A percentile compares a stretch with the other conserved stretches of the same genome.
phyloP scores from a whole-genome alignment of 2,329 filamentous ascomycete species.

The Orbilia blumenaviensis region DNA sequence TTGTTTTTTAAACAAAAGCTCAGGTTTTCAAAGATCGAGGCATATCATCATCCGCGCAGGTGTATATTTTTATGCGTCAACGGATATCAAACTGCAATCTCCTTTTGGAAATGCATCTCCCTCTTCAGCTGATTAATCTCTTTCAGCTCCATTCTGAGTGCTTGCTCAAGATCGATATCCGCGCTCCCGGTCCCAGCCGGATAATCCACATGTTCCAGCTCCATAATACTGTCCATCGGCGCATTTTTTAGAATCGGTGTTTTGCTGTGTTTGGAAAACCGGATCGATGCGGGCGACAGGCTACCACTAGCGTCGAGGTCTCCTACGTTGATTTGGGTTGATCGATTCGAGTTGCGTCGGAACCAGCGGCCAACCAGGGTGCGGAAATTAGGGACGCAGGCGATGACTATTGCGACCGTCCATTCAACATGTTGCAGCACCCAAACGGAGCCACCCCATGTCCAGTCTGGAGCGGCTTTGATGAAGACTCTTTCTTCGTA shows the following conservation, averaged over 20 bases:
- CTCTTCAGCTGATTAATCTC: conserved; percentile 44
- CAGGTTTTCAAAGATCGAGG: not conserved
- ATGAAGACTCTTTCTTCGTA: conserved; percentile 51
- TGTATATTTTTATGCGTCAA: not conserved
- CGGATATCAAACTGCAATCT: not conserved
- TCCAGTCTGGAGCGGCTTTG: conserved; percentile 47
- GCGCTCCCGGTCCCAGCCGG: conserved; percentile 45
- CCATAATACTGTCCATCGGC: conserved; percentile 51
- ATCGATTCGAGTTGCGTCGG: conserved; percentile 9
- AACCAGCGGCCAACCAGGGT: conserved; percentile 38
- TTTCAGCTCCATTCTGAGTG: conserved; percentile 43
- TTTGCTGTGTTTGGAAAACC: conserved; percentile 53
- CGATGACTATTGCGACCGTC: conserved; percentile 46
- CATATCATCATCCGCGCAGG: conserved; percentile 1
- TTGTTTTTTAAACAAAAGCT: not conserved
- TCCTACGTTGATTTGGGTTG: conserved; percentile 24
- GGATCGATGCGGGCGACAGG: conserved; percentile 47
- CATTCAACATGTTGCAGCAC: conserved; percentile 51
- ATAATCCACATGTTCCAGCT: conserved; percentile 50
- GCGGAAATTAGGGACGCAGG: conserved; percentile 48
- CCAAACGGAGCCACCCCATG: conserved; percentile 50
- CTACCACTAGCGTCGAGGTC: conserved; percentile 38
- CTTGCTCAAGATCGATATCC: conserved; percentile 49
- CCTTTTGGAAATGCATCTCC: conserved; percentile 37
- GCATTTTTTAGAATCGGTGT: conserved; percentile 46